A percentile compares a stretch with the other conserved stretches of the same genome.
These are phyloP conservation scores for Aspergillus sp. DNA, from an alignment of 2,329 filamentous ascomycete species.

Conservation along the genomic window DNA sequence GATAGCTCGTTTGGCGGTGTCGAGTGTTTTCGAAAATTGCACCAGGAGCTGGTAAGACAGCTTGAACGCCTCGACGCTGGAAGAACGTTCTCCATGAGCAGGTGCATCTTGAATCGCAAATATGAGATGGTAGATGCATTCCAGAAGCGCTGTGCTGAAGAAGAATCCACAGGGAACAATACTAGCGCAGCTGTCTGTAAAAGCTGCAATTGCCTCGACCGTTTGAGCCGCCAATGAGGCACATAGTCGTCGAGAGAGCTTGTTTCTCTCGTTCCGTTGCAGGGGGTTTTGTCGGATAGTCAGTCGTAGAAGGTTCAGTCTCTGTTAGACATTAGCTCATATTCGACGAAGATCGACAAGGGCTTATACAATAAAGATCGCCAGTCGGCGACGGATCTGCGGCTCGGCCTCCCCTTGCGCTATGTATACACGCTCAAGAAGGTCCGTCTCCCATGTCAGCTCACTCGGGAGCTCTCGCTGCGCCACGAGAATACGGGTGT, in stretches of 20 bases:
- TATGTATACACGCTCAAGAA: neutral
- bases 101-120: neutral
- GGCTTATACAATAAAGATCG: neutral
- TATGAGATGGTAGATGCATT: neutral
- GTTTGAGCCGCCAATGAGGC: neutral
- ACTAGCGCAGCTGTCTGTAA: neutral
- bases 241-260: neutral
- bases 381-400: neutral
- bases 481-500: neutral
- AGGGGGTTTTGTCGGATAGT: neutral
- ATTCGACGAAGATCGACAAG: neutral
- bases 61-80: neutral
- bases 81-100: neutral
- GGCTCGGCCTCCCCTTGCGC: neutral
- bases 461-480: neutral
- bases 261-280: neutral
- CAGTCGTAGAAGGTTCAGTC: neutral
- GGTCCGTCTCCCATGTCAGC: neutral
- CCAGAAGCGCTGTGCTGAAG: neutral
- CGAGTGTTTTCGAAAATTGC: neutral
- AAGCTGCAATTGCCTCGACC: neutral
- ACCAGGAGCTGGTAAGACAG: neutral
- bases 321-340: neutral
- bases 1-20: neutral
- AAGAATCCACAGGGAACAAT: neutral